Conservation (phyloP, 257 asterid species). For the Cruciata laevipes region DNA sequence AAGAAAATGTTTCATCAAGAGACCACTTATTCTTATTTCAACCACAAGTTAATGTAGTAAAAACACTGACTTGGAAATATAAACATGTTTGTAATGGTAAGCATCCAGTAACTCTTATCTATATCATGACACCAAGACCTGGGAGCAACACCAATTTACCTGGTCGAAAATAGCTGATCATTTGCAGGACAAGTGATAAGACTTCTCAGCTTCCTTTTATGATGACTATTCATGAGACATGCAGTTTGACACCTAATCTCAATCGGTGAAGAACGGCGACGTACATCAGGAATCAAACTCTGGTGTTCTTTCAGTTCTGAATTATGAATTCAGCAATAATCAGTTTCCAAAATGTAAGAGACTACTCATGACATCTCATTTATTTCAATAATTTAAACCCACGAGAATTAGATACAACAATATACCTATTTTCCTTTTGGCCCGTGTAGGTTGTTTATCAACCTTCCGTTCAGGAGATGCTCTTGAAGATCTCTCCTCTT, state of each 20-base stretch:
- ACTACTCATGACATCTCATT: not conserved
- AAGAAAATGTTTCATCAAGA: no score
- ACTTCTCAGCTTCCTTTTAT: constrained; percentile 51
- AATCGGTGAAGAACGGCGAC: constrained; percentile 25
- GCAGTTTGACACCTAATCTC: constrained; percentile 31
- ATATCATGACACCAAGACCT: constrained; percentile 7
- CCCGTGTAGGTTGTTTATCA: constrained; percentile 24
- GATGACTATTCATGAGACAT: constrained; percentile 35
- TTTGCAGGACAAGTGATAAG: constrained; percentile 39
- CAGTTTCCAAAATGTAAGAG: not conserved
- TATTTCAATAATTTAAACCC: constrained; percentile 1
- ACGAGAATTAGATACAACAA: not conserved
- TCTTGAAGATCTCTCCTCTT: constrained; percentile 23
- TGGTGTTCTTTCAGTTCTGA: constrained; percentile 41
- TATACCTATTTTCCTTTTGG: constrained; percentile 39
- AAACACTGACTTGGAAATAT: not conserved
- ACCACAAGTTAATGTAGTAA: not conserved
- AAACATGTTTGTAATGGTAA: not conserved
- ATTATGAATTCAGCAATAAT: constrained; percentile 11
- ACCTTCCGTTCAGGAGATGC: constrained; percentile 19
- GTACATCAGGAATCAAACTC: constrained; percentile 28
- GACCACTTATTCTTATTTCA: not conserved
- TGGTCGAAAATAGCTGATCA: constrained; percentile 45
- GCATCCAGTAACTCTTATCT: not conserved
- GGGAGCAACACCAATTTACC: constrained; percentile 18